phyloP scores from a whole-genome alignment of 176 grass and related monocot species.

The Poa annua region DNA sequence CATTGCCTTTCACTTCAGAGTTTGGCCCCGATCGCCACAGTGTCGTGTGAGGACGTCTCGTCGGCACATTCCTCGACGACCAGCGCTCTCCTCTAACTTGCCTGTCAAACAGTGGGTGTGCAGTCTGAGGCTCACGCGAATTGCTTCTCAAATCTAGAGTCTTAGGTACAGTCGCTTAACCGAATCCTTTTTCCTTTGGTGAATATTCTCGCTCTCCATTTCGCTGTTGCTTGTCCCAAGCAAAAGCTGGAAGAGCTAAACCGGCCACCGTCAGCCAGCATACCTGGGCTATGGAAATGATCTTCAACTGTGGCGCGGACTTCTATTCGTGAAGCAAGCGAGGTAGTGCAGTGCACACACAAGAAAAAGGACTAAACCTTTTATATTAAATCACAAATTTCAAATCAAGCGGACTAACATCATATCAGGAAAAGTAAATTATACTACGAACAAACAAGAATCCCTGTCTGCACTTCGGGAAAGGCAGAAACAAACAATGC shows the following conservation, averaged over 20 bases:
- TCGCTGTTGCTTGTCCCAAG: neutral
- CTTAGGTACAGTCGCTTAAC: neutral
- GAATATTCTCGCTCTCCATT: conserved; percentile 12
- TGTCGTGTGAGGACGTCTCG: conserved; percentile 32
- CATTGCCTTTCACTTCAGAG: neutral
- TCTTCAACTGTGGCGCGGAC: neutral
- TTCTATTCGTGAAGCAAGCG: neutral
- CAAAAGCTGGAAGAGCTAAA: neutral
- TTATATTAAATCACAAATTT: conserved; percentile 42
- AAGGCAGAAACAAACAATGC: conserved; percentile 34
- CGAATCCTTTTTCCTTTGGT: neutral
- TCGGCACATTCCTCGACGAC: neutral
- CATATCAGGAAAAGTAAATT: conserved; percentile 36
- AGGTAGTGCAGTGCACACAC: neutral
- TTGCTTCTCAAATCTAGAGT: neutral
- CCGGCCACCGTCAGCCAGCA: neutral
- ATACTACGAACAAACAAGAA: conserved; percentile 25
- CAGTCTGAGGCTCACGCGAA: neutral
- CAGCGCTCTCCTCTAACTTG: neutral
- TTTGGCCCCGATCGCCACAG: neutral
- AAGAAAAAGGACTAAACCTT: conserved; percentile 22
- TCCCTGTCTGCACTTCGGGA: conserved; percentile 27
- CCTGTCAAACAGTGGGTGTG: conserved; percentile 27
- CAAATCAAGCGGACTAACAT: conserved; percentile 40
- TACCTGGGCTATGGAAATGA: neutral